Evolutionary conservation across 257 asterid species (phyloP), one percentile per base, ranked within the genome.

Genomic region (Cynanchum wilfordii): DNA sequence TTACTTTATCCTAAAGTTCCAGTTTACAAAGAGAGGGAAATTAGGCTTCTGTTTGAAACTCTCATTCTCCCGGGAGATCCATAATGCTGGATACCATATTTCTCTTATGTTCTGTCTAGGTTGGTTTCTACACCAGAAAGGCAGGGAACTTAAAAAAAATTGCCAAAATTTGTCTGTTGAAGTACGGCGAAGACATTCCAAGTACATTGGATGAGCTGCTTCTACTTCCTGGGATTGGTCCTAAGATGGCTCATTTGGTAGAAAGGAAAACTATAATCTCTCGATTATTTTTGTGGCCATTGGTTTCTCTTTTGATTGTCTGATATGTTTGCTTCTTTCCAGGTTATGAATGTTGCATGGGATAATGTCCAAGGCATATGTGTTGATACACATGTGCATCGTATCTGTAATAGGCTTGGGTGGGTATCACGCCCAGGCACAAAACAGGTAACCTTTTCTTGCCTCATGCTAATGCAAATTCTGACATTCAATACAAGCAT

Each of bases 301-400:
- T 47, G 55, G 67, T 57, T 71, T n/a, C 71, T 58, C 54, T 36
- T 19, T 47, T 63, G 49, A 57, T 59, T 63, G 69, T 60, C 70
- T 67, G 29, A 11, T 40, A 24, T 70, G 40, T 55, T 66, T 66
- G 10, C 64, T 66, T 49, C 65, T 54, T 36, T 77, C 30, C 67
- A 94, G 99, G 97, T 91, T 69, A 92, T 95, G 99, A 91, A 95
- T 79, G 95, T 95, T 6, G 99, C 85, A 24, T 95, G 99, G 99
- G 77, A 95, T 77, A 89, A 87, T 71, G 98, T 95, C 76, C 99
- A 92, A 87, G 99, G 99, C 68, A 95, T 92, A 81, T 95, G 99
- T 68, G 99, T 92, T 6, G 99, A 95, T 87, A 95, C 99, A 68
- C 99, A 95, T 64, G 99, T 95, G 57, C 98, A 95, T 78, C 95